Evolutionary conservation across 148 eudicot genomes (phyloP).

Genomic region (Rhododendron henanense): DNA sequence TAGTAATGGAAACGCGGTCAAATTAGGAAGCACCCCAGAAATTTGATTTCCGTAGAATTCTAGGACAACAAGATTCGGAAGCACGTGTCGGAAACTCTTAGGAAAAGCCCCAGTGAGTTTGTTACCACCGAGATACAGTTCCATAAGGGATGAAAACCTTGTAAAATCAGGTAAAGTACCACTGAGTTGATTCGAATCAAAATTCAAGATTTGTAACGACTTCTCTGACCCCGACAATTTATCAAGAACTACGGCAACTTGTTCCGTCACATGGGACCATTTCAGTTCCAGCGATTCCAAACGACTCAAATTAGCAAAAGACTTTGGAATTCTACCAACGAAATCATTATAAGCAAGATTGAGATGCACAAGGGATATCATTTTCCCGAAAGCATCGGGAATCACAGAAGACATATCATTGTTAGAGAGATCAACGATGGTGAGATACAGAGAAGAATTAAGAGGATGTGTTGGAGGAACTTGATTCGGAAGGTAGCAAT

Average conservation of each 20-base stretch:
- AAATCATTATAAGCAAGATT: not conserved
- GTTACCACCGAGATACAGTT: no score
- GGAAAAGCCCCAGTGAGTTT: no score
- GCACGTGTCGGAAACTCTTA: no score
- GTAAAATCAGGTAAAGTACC: no score
- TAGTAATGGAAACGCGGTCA: not conserved
- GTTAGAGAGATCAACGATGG: not conserved
- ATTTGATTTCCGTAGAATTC: no score
- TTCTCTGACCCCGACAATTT: no score
- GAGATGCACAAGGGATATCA: slow-evolving; percentile 11
- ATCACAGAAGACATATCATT: slow-evolving; percentile 13
- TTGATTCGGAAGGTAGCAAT: not conserved
- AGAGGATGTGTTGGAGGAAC: not conserved
- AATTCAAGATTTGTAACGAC: no score
- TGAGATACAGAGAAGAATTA: slow-evolving; percentile 9
- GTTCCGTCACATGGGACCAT: not conserved
- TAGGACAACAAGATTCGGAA: no score
- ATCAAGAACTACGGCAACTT: no score
- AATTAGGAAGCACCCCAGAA: not conserved
- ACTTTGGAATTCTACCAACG: slow-evolving; percentile 1
- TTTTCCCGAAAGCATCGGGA: slow-evolving; percentile 2
- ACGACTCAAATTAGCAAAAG: not conserved
- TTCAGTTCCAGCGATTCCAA: slow-evolving; percentile 6
- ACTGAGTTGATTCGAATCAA: no score
- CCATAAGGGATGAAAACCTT: no score